These are phyloP conservation scores for Aureobasidium sp. DNA, from an alignment of 2,329 filamentous ascomycete genomes.

Conservation along the genomic window DNA sequence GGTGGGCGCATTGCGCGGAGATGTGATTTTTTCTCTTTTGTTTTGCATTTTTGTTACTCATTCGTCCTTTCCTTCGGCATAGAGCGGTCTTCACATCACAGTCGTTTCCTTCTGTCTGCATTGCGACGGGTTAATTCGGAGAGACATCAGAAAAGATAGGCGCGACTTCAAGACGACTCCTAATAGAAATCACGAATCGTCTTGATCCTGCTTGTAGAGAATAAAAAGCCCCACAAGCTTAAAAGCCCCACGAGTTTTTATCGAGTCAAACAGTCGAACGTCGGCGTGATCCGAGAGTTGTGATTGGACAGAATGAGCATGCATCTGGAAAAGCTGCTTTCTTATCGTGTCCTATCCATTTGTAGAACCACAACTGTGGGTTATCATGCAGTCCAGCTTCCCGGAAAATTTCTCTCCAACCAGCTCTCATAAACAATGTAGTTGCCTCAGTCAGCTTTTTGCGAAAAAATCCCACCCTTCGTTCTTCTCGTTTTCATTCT, in stretches of 20 bases:
- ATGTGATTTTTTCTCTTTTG: neutral
- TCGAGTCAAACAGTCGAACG: neutral
- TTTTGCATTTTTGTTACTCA: constrained; percentile 1
- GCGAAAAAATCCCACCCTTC: neutral
- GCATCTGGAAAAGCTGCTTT: neutral
- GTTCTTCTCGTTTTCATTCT: too few species aligned
- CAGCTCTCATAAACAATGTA: neutral
- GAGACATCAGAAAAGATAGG: neutral
- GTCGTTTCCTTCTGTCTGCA: neutral
- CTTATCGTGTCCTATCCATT: constrained; percentile 11
- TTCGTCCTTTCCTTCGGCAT: neutral
- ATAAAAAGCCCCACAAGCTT: neutral
- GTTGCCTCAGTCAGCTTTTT: constrained; percentile 3
- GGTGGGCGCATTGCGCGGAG: constrained; percentile 3
- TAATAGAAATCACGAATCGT: constrained; percentile 11
- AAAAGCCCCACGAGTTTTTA: neutral
- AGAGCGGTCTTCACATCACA: neutral
- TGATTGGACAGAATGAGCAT: neutral
- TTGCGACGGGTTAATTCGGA: neutral
- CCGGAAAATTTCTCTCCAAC: neutral
- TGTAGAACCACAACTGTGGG: neutral
- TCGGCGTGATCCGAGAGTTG: neutral
- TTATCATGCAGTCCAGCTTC: neutral
- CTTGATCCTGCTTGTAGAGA: neutral
- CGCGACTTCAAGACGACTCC: neutral